Evolutionary conservation across 805 yeast species (phyloP).

Genomic region (Brettanomyces bruxellensis): DNA sequence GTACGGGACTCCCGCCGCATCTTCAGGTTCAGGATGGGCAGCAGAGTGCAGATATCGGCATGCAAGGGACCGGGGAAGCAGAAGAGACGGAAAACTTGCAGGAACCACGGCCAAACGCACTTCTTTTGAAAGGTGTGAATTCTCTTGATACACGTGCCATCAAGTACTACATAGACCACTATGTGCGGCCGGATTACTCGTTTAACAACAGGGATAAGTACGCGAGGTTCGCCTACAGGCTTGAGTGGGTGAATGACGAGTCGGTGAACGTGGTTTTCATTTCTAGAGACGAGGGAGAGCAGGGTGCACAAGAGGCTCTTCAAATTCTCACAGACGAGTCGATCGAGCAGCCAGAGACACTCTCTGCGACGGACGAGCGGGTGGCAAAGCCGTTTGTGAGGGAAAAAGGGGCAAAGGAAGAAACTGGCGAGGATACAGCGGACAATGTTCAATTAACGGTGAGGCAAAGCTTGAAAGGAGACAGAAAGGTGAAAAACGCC

Average conservation of each 20-base stretch:
- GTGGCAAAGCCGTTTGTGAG: neutral
- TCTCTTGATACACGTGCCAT: conserved; percentile 52
- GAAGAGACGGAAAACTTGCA: neutral
- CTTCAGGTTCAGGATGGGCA: neutral
- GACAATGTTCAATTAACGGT: conserved; percentile 25
- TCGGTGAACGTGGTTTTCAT: conserved; percentile 45
- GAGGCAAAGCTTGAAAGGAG: conserved; percentile 45
- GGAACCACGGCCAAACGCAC: conserved; percentile 35
- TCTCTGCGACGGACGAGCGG: neutral
- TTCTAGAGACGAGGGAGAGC: conserved; percentile 12
- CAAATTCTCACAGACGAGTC: conserved; percentile 7
- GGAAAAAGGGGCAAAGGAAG: neutral
- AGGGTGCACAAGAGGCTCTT: conserved; percentile 16
- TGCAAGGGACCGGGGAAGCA: neutral
- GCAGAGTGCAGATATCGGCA: neutral
- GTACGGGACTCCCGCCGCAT: neutral
- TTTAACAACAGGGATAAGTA: conserved; percentile 21
- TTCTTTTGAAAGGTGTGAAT: conserved; percentile 54
- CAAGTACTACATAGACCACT: conserved; percentile 42
- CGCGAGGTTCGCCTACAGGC: conserved; percentile 25
- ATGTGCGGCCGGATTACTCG: conserved; percentile 26
- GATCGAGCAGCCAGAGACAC: conserved; percentile 2
- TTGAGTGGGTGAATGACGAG: conserved; percentile 64
- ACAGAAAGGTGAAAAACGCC: conserved; percentile 50
- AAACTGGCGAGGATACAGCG: neutral